Percentiles rank a stretch among this genome's conserved stretches.
These are phyloP conservation scores for Coemansia erecta DNA, from an alignment of 192 early-diverging fungal genomes.

Conservation along the genomic window DNA sequence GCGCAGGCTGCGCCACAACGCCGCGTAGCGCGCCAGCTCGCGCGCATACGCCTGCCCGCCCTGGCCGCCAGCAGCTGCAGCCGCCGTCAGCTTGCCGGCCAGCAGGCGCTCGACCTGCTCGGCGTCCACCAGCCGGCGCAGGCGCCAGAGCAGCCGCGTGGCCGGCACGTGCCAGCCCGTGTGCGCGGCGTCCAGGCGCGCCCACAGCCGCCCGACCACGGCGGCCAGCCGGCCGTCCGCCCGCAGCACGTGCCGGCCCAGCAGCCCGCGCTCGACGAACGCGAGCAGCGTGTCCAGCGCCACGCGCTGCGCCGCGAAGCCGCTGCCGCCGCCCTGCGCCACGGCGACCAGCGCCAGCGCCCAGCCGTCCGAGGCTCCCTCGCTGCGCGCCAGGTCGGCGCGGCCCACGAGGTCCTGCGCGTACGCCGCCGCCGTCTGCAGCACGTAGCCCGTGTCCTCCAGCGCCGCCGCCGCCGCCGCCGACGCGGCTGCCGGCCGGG, in stretches of 20 bases:
- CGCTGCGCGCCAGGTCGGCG: not conserved
- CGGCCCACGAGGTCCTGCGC: slow-evolving; percentile 15
- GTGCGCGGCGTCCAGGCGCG: slow-evolving; percentile 58
- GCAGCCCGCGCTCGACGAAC: slow-evolving; percentile 22
- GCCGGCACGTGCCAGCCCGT: slow-evolving; percentile 60
- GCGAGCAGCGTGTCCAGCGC: slow-evolving; percentile 30
- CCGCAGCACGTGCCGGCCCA: slow-evolving; percentile 2
- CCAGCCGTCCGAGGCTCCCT: slow-evolving; percentile 15
- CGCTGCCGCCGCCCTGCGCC: not conserved
- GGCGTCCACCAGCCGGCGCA: slow-evolving; percentile 47
- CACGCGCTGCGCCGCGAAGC: slow-evolving; percentile 17
- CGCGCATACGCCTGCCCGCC: not conserved
- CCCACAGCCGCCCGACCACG: slow-evolving; percentile 61
- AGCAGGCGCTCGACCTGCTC: slow-evolving; percentile 19
- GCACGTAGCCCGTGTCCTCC: slow-evolving; percentile 39
- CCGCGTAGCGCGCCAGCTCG: slow-evolving; percentile 30
- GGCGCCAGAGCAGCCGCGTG: slow-evolving; percentile 64
- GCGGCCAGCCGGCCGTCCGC: slow-evolving; percentile 5
- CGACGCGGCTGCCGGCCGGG: not conserved
- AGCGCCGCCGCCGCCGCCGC: slow-evolving; percentile 4
- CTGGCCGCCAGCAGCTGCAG: no score
- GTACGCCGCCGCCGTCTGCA: slow-evolving; percentile 28
- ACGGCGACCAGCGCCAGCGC: slow-evolving; percentile 6
- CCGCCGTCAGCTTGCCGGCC: slow-evolving; percentile 18
- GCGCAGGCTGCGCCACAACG: slow-evolving; percentile 43